Evolutionary conservation across 2,329 filamentous ascomycete genomes (phyloP).

Genomic region (Fusarium succisae): DNA sequence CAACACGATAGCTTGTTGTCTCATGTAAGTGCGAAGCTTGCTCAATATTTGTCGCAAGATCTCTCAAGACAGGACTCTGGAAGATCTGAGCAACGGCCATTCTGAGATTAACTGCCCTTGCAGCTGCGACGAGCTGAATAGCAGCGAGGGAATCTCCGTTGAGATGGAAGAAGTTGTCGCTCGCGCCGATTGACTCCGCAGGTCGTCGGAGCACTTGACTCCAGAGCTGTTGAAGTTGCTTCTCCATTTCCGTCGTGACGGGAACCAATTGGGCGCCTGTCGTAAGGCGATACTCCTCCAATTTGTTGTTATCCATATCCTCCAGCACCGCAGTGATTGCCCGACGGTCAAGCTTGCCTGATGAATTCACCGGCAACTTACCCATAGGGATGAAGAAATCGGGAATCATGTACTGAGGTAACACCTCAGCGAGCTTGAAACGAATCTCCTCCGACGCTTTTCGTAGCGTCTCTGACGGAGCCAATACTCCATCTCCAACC

Average conservation of each 20-base stretch:
- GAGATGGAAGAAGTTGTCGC: background rate
- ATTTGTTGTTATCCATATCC: background rate
- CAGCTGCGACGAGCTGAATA: background rate
- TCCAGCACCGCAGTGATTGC: background rate
- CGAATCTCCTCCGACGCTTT: background rate
- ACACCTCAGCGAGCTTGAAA: background rate
- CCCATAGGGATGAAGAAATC: background rate
- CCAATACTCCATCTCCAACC: background rate
- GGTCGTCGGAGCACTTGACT: background rate
- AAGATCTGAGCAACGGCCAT: background rate
- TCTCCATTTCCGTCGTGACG: background rate
- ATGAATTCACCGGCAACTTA: background rate
- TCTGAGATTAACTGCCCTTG: background rate
- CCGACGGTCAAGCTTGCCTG: background rate
- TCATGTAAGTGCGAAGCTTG: fast-evolving
- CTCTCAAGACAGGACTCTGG: background rate
- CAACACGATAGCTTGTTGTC: background rate
- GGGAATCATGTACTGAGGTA: background rate
- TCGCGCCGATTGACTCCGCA: background rate
- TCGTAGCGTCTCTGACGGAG: background rate
- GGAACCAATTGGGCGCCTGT: background rate
- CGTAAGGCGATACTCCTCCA: background rate
- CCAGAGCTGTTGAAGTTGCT: background rate
- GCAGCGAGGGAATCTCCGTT: background rate
- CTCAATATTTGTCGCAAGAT: background rate